Base-by-base conservation (phyloP, 352 stramenopile genomes). In the Pythium phragmitis region DNA sequence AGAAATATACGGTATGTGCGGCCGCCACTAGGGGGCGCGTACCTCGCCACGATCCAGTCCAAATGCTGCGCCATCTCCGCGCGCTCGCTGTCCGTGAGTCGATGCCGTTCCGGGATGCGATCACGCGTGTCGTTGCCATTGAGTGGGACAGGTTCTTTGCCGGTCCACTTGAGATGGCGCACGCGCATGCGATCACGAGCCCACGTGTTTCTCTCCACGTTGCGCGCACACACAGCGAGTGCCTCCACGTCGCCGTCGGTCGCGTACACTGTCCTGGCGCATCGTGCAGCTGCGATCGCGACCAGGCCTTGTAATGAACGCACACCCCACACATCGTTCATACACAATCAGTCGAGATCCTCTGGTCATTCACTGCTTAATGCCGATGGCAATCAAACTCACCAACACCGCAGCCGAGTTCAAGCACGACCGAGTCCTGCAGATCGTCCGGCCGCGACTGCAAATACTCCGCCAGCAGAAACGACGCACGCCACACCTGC, bases 381-480 rank as follows among this genome's bases (percentile, higher is more conserved):
- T 42, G 37, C 14, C 2, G 7, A 42, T 42, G 37, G 37, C 9
- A 42, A 37, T 42, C 30, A 50, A n/a, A 48, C 62, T 14, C 46
- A 88, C 75, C 81, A 19, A 89, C 80, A 48, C 75, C 78, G 57
- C 73, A 84, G 11, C 78, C 78, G 17, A 89, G 65, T 33, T 89
- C 82, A 3, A 91, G 58, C 41, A 88, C 65, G 23, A 52, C 74
- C 37, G 65, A 36, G 11, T 54, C 54, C n/a, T 43, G 26, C 23
- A 41, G 36, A 11, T 54, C 4, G 17, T 76, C 74, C 54, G 60
- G 28, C n/a, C 49, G 34, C 9, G 61, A 69, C 30, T 72, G 65
- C 21, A 90, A 61, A 51, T 75, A 86, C 51, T 89, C 80, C 7
- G 74, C 74, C 19, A 89, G 60, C 19, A 89, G 58, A 23, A 89